These are phyloP conservation scores for Globisporangium megalacanthum DNA, from an alignment of 352 stramenopile species.

Conservation along the genomic window DNA sequence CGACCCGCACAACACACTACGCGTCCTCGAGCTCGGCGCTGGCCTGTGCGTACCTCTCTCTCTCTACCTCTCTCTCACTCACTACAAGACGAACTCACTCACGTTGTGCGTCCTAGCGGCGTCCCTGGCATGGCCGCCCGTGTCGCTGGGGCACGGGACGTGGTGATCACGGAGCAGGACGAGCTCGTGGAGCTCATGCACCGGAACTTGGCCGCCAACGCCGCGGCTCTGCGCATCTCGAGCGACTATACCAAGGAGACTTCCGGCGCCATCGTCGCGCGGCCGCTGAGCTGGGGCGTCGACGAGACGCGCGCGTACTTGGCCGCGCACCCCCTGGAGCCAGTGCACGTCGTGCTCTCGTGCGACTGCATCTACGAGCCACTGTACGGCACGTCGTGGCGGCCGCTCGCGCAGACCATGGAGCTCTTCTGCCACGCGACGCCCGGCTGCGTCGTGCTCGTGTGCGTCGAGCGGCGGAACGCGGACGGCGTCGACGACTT, in stretches of 20 bases:
- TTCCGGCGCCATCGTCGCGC: slow-evolving; percentile 38
- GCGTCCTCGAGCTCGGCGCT: slow-evolving; percentile 79
- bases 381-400: slow-evolving; percentile 91
- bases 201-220: slow-evolving; percentile 60
- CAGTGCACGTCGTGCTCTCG: slow-evolving; percentile 90
- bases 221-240: slow-evolving; percentile 24
- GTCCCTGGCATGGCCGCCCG: slow-evolving; percentile 90
- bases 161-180: slow-evolving; percentile 90
- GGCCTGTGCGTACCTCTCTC: slow-evolving; percentile 48
- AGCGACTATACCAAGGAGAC: slow-evolving; percentile 8
- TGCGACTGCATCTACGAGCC: slow-evolving; percentile 95
- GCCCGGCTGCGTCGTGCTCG: slow-evolving; percentile 53
- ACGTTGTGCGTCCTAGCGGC: slow-evolving; percentile 32
- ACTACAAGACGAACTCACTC: neutral
- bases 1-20: slow-evolving; percentile 22
- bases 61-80: neutral
- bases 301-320: slow-evolving; percentile 63
- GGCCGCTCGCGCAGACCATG: slow-evolving; percentile 84
- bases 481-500: slow-evolving; percentile 80
- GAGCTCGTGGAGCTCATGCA: slow-evolving; percentile 85
- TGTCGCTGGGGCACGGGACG: slow-evolving; percentile 70
- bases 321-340: slow-evolving; percentile 31
- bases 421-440: slow-evolving; percentile 60
- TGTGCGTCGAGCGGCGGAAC: slow-evolving; percentile 77
- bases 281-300: slow-evolving; percentile 76